Evolutionary conservation across 495 filamentous ascomycete genomes (phyloP), one percentile per base, ranked within the genome.

Genomic region (Trichodelitschia bisporula): DNA sequence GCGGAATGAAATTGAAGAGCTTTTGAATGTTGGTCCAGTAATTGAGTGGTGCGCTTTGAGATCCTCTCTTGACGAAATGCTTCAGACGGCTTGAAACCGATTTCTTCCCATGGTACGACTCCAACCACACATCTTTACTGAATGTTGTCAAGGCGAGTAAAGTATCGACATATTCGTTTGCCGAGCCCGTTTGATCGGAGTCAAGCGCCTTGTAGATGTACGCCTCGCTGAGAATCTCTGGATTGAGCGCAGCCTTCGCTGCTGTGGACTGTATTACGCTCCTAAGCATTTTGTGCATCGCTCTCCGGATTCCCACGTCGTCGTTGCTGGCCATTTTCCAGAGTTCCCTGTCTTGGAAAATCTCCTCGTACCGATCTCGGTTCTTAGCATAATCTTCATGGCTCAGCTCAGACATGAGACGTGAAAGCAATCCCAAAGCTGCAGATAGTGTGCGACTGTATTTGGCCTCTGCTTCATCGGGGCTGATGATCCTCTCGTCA

Each of bases 381-480:
- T 61, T 49, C 31, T 51, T 55, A 1, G 34, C 8, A 6, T 40
- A 30, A 2, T 53, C 44, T 34, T 42, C 43, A 0, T 28, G 9
- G 4, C 37, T 15, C 12, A 54, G 31, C 14, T 55, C 46, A 12
- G 38, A 14, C 2, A 75, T 38, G 3, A 77, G 51, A 29, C 60
- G 58, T 15, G 54, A 39, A 16, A 72, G 51, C 3, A 76, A 48
- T 4, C 59, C 55, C 15, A 77, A 42, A 39, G 61, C 66, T 13
- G 69, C 66, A 11, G 68, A 68, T 14, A 80, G 61, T 3, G 90
- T 78, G 33, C 86, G 61, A 18, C 66, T 59, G 49, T 89, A 86
- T 41, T 91, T 93, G 2, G 69, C 66, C 33, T 76, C 58, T 1
- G 76, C 65, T 42, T 99, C 86, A 40, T 93, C 83, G 8, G 71